These are phyloP conservation scores for Carex parvula DNA, from an alignment of 176 grass and related monocot species.

Conservation along the genomic window DNA sequence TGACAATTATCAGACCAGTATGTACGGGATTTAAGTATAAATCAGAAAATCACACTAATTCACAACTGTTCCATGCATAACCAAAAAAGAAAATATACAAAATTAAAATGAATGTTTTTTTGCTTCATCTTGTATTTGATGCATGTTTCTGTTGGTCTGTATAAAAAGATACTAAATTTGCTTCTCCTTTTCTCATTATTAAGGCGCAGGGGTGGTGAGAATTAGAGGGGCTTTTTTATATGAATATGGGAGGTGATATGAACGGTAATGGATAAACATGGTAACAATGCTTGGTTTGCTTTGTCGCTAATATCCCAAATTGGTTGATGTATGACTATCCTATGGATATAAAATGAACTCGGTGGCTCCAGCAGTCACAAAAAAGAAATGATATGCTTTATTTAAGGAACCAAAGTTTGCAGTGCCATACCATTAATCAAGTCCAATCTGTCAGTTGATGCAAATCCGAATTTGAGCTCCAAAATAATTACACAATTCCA, in stretches of 20 bases:
- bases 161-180: not conserved
- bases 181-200: not conserved
- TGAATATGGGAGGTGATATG: not conserved
- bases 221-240: not conserved
- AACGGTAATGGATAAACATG: not conserved
- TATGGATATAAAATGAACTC: not conserved
- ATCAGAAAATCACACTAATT: not conserved
- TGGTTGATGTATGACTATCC: not conserved
- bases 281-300: not conserved
- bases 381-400: not conserved
- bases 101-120: not conserved
- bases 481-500: not conserved
- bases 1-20: not conserved
- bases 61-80: not conserved
- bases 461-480: not conserved
- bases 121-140: not conserved
- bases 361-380: not conserved
- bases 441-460: not conserved
- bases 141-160: not conserved
- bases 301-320: not conserved
- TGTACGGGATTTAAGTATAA: not conserved
- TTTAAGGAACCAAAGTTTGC: not conserved
- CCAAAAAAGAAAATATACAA: not conserved
- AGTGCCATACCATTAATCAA: not conserved
- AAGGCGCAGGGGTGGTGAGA: not conserved